These are phyloP conservation scores for Venturia nashicola DNA, from an alignment of 2,329 filamentous ascomycete species.

Conservation along the genomic window DNA sequence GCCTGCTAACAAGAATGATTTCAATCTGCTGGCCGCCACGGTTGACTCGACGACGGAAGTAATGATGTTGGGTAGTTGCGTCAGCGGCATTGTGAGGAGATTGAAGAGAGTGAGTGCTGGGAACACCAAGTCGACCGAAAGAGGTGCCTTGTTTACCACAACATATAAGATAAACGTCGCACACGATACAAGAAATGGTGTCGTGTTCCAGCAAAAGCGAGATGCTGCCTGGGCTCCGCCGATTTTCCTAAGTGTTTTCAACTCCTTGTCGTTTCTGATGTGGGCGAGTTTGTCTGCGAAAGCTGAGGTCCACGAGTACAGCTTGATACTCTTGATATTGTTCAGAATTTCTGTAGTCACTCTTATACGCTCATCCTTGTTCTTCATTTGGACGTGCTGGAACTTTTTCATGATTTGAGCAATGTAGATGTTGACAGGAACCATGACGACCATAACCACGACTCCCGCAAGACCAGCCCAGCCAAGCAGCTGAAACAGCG, in stretches of 20 bases:
- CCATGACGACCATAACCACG: slow-evolving; percentile 5
- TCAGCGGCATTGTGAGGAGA: slow-evolving; percentile 6
- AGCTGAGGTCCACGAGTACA: slow-evolving; percentile 9
- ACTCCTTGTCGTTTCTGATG: slow-evolving; percentile 7
- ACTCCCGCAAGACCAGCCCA: slow-evolving; percentile 5
- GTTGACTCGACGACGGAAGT: slow-evolving; percentile 8
- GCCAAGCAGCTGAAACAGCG: slow-evolving; percentile 5
- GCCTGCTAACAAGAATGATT: not conserved
- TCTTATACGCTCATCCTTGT: slow-evolving; percentile 8
- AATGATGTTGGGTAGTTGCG: slow-evolving; percentile 5
- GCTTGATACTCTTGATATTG: slow-evolving; percentile 10
- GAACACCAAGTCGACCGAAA: slow-evolving; percentile 8
- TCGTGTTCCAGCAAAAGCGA: slow-evolving; percentile 9
- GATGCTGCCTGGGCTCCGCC: slow-evolving; percentile 8
- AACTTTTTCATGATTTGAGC: slow-evolving; percentile 7
- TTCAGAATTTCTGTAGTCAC: slow-evolving; percentile 7
- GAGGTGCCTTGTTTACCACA: slow-evolving; percentile 1
- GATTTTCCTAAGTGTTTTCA: slow-evolving; percentile 6
- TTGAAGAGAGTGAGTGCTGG: slow-evolving; percentile 9
- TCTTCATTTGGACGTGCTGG: slow-evolving; percentile 7
- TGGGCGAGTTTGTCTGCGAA: slow-evolving; percentile 7
- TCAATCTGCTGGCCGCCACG: slow-evolving; percentile 2
- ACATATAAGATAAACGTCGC: slow-evolving; percentile 7
- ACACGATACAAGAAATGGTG: slow-evolving; percentile 8
- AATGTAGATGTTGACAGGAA: slow-evolving; percentile 5